Conservation (phyloP, 2,329 filamentous ascomycete species). For the Annulohypoxylon truncatum region DNA sequence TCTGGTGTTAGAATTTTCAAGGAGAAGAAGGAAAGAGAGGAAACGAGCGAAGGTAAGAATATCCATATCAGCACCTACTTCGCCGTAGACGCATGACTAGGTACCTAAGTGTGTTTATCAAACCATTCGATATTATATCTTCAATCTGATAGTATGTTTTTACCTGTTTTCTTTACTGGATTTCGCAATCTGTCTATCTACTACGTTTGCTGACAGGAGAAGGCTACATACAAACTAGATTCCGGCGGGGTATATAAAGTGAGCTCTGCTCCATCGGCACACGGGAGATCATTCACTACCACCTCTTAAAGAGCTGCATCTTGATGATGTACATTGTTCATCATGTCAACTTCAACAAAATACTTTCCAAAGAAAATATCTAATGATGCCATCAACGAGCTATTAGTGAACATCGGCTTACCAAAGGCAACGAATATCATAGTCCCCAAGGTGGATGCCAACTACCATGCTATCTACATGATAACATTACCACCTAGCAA, state of each 20-base stretch:
- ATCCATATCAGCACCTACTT: no score
- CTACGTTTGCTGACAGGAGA: background rate
- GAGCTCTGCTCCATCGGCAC: background rate
- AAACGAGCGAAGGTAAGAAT: no score
- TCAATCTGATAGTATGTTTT: no score
- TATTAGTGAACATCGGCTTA: background rate
- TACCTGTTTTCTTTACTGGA: no score
- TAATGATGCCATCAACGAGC: background rate
- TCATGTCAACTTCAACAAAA: background rate
- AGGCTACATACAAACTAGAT: background rate
- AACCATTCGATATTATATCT: no score
- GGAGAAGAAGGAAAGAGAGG: no score
- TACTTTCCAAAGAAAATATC: background rate
- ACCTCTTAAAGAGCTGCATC: background rate
- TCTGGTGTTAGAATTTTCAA: no score
- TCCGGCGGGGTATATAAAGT: background rate
- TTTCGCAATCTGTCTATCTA: background rate
- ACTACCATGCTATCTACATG: slow-evolving; percentile 3
- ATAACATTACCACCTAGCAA: background rate
- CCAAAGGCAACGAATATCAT: background rate
- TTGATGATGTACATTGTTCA: background rate
- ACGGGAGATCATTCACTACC: background rate
- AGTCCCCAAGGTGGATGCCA: background rate
- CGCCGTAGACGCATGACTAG: no score
- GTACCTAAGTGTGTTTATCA: no score